Evolutionary conservation across 495 filamentous ascomycete species (phyloP), one percentile per base, ranked within the genome.

Genomic region (Podospora sp.): DNA sequence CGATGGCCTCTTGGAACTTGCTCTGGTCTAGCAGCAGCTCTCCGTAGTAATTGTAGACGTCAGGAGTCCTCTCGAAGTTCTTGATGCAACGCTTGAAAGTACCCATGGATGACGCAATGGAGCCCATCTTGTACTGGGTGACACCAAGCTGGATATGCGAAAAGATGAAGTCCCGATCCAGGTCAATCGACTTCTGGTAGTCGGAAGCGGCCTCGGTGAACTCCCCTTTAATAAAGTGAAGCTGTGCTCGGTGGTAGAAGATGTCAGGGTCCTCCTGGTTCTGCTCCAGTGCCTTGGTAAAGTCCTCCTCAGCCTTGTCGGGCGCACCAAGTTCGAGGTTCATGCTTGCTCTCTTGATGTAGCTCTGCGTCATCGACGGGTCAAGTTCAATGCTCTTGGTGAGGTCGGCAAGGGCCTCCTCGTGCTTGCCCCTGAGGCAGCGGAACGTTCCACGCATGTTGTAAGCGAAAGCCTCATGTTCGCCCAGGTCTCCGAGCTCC

Each of bases 51-150:
- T 99, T 99, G 83, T 98, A 99, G 2, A 99, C 95, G 75, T 99
- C 95, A 6, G 95, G 94, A 9, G 94, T 92, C 69, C 92, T 91
- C 69, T 93, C 91, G 73, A 99, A 99, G 80, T 96, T 97, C 90
- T 98, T 99, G 73, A 97, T 94, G 75, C 93, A 96, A 33, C 94
- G 86, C 67, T 95, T 86, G 88, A 99, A 99, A 6, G 96, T 98
- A 16, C 96, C 93, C 93, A 97, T 98, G 26, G 94, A 96, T 7
- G 94, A 97, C 3, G 95, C 95, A 58, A 98, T 91, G 11, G 93
- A 97, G 65, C 95, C 96, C 92, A 97, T 96, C 88, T 99, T 99
- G 82, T 99, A 99, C 80, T 99, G 95, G 55, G 95, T 99, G 50
- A 99, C 95, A 80, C 95, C 95, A 60, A 99, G 91, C 78, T 99